These are phyloP conservation scores for Phytophthora hibernalis DNA, from an alignment of 352 stramenopile genomes.

Conservation along the genomic window DNA sequence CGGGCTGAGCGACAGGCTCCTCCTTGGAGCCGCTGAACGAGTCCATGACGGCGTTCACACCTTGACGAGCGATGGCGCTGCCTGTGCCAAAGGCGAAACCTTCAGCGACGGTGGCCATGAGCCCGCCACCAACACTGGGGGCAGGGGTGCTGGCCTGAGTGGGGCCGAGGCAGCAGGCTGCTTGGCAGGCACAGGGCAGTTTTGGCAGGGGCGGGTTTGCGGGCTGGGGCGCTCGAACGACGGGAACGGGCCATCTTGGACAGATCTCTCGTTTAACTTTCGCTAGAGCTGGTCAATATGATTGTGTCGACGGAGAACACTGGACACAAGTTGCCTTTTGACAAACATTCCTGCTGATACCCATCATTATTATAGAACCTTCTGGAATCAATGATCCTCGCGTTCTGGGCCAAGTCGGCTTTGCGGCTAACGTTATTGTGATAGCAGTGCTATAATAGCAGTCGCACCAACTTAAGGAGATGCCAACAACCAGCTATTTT, in stretches of 20 bases:
- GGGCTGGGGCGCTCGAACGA: slow-evolving; percentile 54
- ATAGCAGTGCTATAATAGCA: too few species aligned
- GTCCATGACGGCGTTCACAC: slow-evolving; percentile 70
- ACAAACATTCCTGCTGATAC: slow-evolving; percentile 32
- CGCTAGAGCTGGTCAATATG: slow-evolving; percentile 32
- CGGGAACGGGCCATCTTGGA: slow-evolving; percentile 74
- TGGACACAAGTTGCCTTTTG: slow-evolving; percentile 36
- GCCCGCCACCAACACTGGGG: slow-evolving; percentile 90
- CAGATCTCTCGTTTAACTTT: slow-evolving; percentile 5
- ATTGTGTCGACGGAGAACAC: slow-evolving; percentile 25
- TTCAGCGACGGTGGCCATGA: slow-evolving; percentile 95
- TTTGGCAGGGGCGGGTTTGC: slow-evolving; percentile 50
- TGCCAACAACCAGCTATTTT: too few species aligned
- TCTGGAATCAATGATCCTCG: slow-evolving; percentile 17
- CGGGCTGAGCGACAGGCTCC: slow-evolving; percentile 36
- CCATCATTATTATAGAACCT: slow-evolving; percentile 18
- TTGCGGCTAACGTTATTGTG: too few species aligned
- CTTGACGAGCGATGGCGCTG: slow-evolving; percentile 94
- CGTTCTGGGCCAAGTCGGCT: too few species aligned
- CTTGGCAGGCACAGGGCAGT: slow-evolving; percentile 47
- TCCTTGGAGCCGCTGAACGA: slow-evolving; percentile 69
- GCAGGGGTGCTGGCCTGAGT: slow-evolving; percentile 31
- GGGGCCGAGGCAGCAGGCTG: slow-evolving; percentile 38
- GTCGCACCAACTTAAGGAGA: too few species aligned
- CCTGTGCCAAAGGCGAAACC: slow-evolving; percentile 97